A percentile compares a stretch with the other conserved stretches of the same genome.
These are phyloP conservation scores for Massarina eburnea DNA, from an alignment of 2,329 filamentous ascomycete genomes.

Conservation along the genomic window DNA sequence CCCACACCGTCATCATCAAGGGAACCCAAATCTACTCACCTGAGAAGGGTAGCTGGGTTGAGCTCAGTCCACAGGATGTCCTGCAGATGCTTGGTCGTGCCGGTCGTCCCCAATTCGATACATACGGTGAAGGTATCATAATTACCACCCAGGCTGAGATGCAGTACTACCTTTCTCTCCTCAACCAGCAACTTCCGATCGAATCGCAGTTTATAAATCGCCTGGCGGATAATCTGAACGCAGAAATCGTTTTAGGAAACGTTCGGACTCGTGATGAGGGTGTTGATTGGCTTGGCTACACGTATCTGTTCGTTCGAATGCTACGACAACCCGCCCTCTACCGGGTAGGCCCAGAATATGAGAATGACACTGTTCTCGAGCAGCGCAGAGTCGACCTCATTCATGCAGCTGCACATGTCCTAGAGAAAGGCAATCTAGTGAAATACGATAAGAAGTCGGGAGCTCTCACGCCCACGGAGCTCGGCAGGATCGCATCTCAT, in stretches of 20 bases:
- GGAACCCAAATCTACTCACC: constrained; percentile 97
- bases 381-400: constrained; percentile 98
- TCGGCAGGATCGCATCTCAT: constrained; percentile 93
- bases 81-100: constrained; percentile 98
- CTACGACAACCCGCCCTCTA: constrained; percentile 92
- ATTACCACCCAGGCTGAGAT: constrained; percentile 95
- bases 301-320: constrained; percentile 97
- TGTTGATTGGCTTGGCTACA: constrained; percentile 99
- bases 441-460: constrained; percentile 96
- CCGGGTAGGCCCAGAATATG: constrained; percentile 93
- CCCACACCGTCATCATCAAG: constrained; percentile 98
- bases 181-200: constrained; percentile 97
- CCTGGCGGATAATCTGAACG: constrained; percentile 93
- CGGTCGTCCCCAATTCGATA: constrained; percentile 94
- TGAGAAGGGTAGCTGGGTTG: constrained; percentile 98
- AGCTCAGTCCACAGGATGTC: constrained; percentile 94
- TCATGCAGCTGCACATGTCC: constrained; percentile 84
- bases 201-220: constrained; percentile 95
- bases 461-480: constrained; percentile 84
- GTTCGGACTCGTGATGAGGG: constrained; percentile 89
- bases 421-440: constrained; percentile 84
- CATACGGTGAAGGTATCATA: constrained; percentile 97
- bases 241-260: constrained; percentile 93
- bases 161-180: constrained; percentile 92
- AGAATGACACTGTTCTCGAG: constrained; percentile 85